Evolutionary conservation across 1,284 basidiomycete genomes (phyloP), one percentile per base, ranked within the genome.

Genomic region (Hemileia vastatrix): DNA sequence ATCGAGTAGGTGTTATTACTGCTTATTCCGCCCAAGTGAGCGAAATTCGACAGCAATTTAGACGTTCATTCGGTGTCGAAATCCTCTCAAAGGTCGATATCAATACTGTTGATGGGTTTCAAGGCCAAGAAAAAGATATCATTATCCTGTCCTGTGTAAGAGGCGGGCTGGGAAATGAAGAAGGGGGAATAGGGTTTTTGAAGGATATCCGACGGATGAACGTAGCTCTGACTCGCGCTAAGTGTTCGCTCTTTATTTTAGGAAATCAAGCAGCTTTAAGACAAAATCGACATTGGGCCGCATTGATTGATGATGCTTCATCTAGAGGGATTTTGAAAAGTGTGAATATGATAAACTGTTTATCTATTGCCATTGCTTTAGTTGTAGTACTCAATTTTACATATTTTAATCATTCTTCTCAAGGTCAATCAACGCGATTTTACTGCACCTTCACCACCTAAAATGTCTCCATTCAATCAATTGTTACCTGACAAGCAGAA

Each of bases 51-150:
- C 80, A 82, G 5, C 78, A 81, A 4, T 98, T 98, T 71, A 78
- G 81, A 58, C 76, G 81, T 61, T 81, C 81, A 8, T 96, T 90
- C 73, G 92, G 91, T 0, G 74, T 78, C 23, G 82, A 85, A 21
- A 86, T 95, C 24, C 69, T 85, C 2, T 80, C 81, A 23, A 83
- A 82, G 32, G 84, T 98, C 48, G 88, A 95, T 70, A 97, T 99
- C 79, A 90, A 95, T 74, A 98, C 95, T 0, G 95, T 99, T 44
- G 91, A 96, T 77, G 93, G 92, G 6, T 97, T 97, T 72, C 93
- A 97, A 77, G 93, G 93, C 54, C 93, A 96, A 78, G 93, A 96
- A 75, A 96, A 96, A 76, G 90, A 93, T 69, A 84, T 97, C 57
- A 93, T 96, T 75, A 95, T 96, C 65, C 80, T 96, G 18, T 95